phyloP scores from a whole-genome alignment of 2,329 filamentous ascomycete genomes.

The Hypoxylon sp. region DNA sequence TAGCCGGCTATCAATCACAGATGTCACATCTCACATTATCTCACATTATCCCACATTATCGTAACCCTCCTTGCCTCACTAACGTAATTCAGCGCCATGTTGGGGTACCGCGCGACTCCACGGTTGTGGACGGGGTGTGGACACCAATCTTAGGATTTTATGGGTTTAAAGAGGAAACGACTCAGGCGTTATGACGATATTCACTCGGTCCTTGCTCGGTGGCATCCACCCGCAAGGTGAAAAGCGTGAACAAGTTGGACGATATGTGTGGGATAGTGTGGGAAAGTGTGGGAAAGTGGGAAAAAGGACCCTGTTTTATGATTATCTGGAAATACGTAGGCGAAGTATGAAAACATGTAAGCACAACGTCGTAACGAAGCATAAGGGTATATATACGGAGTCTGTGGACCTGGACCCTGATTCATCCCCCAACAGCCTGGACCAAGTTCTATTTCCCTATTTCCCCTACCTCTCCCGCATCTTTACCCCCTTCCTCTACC shows the following conservation, averaged over 20 bases:
- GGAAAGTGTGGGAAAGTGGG: too few species aligned
- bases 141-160: conserved; percentile 32
- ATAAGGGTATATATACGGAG: conserved; percentile 40
- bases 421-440: conserved; percentile 34
- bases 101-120: conserved; percentile 7
- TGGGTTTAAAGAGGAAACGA: conserved; percentile 19
- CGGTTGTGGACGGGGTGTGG: conserved; percentile 26
- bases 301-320: conserved; percentile 39
- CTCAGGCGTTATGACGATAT: conserved; percentile 42
- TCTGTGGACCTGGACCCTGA: conserved; percentile 37
- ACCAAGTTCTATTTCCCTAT: conserved; percentile 37
- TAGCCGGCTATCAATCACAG: conserved; percentile 14
- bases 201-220: conserved; percentile 45
- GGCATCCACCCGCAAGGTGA: conserved; percentile 35
- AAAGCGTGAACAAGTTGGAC: conserved; percentile 11
- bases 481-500: conserved; percentile 9
- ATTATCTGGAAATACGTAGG: conserved; percentile 32
- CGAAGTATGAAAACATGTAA: conserved; percentile 18
- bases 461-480: conserved; percentile 14
- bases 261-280: conserved; percentile 3
- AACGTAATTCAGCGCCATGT: conserved; percentile 26
- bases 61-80: conserved; percentile 6
- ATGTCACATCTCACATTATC: conserved; percentile 37
- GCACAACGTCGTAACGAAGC: conserved; percentile 27
- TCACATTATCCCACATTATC: conserved; percentile 20